Percentiles rank a stretch among this genome's conserved stretches.
Evolutionary conservation across 306 rosid genomes (phyloP).

Genomic region (Oemleria cerasiformis): DNA sequence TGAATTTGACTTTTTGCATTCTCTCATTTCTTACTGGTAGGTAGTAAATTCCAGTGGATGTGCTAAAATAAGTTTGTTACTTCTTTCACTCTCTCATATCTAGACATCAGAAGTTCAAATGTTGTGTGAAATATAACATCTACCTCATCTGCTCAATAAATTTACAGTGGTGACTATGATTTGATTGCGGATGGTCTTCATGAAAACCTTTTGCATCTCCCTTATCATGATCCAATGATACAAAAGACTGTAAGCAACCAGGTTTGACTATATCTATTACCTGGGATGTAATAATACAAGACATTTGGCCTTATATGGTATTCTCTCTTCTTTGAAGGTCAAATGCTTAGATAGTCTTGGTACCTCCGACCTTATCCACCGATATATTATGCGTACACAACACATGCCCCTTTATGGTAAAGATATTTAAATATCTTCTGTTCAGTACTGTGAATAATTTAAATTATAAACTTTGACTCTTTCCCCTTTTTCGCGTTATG

Average conservation of each 20-base stretch:
- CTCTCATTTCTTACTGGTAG: conserved; percentile 37
- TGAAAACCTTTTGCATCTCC: conserved; percentile 85
- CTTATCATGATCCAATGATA: conserved; percentile 92
- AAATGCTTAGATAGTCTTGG: conserved; percentile 73
- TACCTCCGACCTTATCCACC: conserved; percentile 67
- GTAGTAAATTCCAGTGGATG: no score
- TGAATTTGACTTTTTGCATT: conserved; percentile 67
- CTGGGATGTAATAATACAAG: conserved; percentile 21
- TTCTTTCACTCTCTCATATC: conserved; percentile 62
- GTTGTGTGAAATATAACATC: conserved; percentile 6
- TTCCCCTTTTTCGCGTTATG: conserved; percentile 23
- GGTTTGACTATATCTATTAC: conserved; percentile 20
- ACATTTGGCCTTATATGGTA: conserved; percentile 24
- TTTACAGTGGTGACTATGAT: conserved; percentile 82
- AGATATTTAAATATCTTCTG: conserved; percentile 17
- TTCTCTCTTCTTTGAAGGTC: conserved; percentile 58
- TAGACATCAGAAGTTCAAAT: conserved; percentile 2
- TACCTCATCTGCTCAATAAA: conserved; percentile 21
- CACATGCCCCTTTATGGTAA: conserved; percentile 71
- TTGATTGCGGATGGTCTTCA: conserved; percentile 90
- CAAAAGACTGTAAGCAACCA: conserved; percentile 75
- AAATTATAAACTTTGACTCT: conserved; percentile 15
- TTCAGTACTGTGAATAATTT: conserved; percentile 13
- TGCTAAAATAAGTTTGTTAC: conserved; percentile 48
- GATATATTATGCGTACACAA: conserved; percentile 67